Percentiles rank a stretch among this genome's conserved stretches.
Conservation (phyloP, 768 basidiomycete species). For the Heimioporus sp. region DNA sequence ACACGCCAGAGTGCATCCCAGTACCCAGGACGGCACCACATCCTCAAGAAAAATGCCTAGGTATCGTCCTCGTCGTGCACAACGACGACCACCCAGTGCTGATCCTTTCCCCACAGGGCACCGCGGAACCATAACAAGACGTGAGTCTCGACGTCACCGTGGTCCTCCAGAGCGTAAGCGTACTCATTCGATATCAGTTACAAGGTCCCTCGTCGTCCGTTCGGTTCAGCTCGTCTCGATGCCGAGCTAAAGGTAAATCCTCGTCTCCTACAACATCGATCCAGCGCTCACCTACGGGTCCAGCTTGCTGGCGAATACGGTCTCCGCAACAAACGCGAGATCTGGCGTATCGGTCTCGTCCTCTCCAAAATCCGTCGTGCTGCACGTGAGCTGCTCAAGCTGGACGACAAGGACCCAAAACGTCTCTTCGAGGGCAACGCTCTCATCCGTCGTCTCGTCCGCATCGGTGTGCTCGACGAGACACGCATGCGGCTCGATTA, state of each 20-base stretch:
- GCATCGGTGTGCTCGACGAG: slow-evolving; percentile 99
- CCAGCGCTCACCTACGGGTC: slow-evolving; percentile 1
- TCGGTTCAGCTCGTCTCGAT: slow-evolving; percentile 97
- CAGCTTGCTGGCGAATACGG: slow-evolving; percentile 99
- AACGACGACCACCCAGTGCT: slow-evolving; percentile 11
- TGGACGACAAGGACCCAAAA: slow-evolving; percentile 99
- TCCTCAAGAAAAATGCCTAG: slow-evolving; percentile 82
- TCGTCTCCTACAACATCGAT: background rate
- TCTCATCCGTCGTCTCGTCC: slow-evolving; percentile 92
- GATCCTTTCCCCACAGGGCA: slow-evolving; percentile 54
- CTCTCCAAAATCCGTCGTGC: slow-evolving; percentile 99
- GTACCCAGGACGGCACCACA: slow-evolving; percentile 33
- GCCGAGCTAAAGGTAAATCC: slow-evolving; percentile 90
- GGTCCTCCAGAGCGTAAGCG: slow-evolving; percentile 61
- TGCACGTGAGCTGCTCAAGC: slow-evolving; percentile 99
- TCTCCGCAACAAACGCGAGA: slow-evolving; percentile 99
- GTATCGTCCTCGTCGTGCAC: slow-evolving; percentile 44
- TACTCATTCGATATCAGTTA: slow-evolving; percentile 56
- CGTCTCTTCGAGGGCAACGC: slow-evolving; percentile 99
- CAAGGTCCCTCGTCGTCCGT: slow-evolving; percentile 98
- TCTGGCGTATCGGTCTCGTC: slow-evolving; percentile 98
- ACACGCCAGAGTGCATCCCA: slow-evolving; percentile 32
- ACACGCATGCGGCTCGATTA: slow-evolving; percentile 99
- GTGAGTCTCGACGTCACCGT: slow-evolving; percentile 83
- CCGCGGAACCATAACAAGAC: slow-evolving; percentile 93